A percentile compares a stretch with the other conserved stretches of the same genome.
Conservation (phyloP, 202 grass and related monocot genomes). For the Digitaria exilis region DNA sequence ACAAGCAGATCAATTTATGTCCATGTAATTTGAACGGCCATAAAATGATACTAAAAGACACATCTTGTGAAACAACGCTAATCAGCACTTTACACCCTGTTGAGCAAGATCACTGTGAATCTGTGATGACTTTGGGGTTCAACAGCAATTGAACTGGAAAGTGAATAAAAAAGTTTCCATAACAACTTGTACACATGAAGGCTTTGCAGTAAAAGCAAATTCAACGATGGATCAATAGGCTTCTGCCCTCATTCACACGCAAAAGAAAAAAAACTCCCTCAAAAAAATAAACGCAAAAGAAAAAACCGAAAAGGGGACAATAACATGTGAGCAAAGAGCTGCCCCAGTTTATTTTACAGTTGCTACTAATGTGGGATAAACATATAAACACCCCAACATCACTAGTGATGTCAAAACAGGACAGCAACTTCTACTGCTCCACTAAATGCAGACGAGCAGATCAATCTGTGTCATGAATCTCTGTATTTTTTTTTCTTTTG, state of each 20-base stretch:
- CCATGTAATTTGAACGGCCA: background rate
- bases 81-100: background rate
- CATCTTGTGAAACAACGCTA: background rate
- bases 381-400: conserved; percentile 2
- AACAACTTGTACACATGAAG: background rate
- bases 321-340: conserved; percentile 21
- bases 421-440: conserved; percentile 23
- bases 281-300: too few species aligned
- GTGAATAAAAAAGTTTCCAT: background rate
- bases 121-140: background rate
- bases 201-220: background rate
- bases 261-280: too few species aligned
- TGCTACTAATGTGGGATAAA: background rate
- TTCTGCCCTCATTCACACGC: background rate
- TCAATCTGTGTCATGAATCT: too few species aligned
- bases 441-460: too few species aligned
- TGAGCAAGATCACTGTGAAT: conserved; percentile 22
- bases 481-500: too few species aligned
- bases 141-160: background rate
- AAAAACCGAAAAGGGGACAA: background rate
- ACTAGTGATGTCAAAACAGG: conserved; percentile 22
- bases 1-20: background rate
- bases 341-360: background rate
- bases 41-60: background rate
- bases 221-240: background rate